Evolutionary conservation across 108 stramenopile genomes (phyloP), one percentile per base, ranked within the genome.

Genomic region (Mediolabrus comicus): DNA sequence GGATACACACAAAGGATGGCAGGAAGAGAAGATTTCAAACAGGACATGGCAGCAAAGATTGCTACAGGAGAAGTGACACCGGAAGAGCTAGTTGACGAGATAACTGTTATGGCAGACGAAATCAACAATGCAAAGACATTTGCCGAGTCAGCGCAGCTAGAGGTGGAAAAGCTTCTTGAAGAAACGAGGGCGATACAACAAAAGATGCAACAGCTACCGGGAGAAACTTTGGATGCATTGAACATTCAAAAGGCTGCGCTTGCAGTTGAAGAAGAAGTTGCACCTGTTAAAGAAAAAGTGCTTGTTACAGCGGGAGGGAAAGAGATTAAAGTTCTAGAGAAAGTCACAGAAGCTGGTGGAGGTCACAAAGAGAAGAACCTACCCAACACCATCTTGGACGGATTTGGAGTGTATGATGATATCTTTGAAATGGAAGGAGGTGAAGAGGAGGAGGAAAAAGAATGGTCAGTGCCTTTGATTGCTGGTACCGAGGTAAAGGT

Each of bases 21-120:
- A 3, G 67, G 67, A 13, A 53, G 56, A 9, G 22, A 57, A 31
- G 67, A 68, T 35, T 68, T 68, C 22, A 68, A 68, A 16, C 38
- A 46, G 19, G 56, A 58, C 1, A 68, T 68, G 67, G 67, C 67
- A 16, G 58, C 41, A n/a, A 68, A 68, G 31, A 68, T 68, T 53
- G 55, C 67, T 2, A 53, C 22, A 2, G 67, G 67, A 17, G 36
- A 57, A 9, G 58, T 68, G 22, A 68, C 67, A 0, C 67, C 67
- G 9, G 52, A 68, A 41, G 35, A 68, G 30, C 38, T 68, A 4
- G 67, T 57, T 27, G 56, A 68, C 5, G 67, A 68, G 35, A 68
- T 68, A 14, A 26, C 25, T 26, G 5, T 58, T 10, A 57, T 68
- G 67, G 67, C 67, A 1, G 55, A 56, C 24, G 67, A 68, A 35